Base-by-base conservation (phyloP, 1,284 basidiomycete genomes). In the Vanrija sp. region DNA sequence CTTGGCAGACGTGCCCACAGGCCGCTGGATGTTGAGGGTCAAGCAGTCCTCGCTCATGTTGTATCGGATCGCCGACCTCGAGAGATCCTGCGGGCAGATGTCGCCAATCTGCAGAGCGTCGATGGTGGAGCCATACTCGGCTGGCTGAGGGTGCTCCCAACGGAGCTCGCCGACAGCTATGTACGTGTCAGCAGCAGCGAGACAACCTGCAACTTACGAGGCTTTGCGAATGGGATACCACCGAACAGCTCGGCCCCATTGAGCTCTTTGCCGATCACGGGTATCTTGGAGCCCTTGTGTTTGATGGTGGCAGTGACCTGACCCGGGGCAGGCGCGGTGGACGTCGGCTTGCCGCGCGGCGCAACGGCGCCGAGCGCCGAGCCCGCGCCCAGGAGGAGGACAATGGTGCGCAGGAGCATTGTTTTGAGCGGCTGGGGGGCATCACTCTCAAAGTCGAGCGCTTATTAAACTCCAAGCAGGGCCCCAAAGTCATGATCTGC, bases 211-310 rank as follows among this genome's bases (percentile, higher is more conserved):
- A 2, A 53, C 56, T 48, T 42, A 61, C 24, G 24, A n/a, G 84
- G 78, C 57, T 82, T 73, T 14, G 83, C 85, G 60, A 81, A 88
- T 0, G 84, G 85, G 38, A 88, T 81, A 1, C 85, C 85, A 3
- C 86, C 75, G 57, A 67, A 77, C 24, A 25, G 24, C 3, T 64
- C 57, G 24, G 24, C 24, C 5, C 24, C 24, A 9, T 25, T 25
- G 24, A 25, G 24, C 24, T 5, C 24, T 9, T 25, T 25, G 24
- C 24, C 24, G 9, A 25, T 9, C 5, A 25, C 24, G 9, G 24
- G 5, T 5, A 25, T 9, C 24, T 25, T 25, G 24, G 4, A 5
- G 9, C 24, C 24, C 24, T 9, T 25, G 5, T 25, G 24, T 25
- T 25, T 25, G 24, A 9, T 25, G 24, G 24, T 25, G 5, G 24